phyloP scores from a whole-genome alignment of 768 basidiomycete species.

The Boletales sp. region DNA sequence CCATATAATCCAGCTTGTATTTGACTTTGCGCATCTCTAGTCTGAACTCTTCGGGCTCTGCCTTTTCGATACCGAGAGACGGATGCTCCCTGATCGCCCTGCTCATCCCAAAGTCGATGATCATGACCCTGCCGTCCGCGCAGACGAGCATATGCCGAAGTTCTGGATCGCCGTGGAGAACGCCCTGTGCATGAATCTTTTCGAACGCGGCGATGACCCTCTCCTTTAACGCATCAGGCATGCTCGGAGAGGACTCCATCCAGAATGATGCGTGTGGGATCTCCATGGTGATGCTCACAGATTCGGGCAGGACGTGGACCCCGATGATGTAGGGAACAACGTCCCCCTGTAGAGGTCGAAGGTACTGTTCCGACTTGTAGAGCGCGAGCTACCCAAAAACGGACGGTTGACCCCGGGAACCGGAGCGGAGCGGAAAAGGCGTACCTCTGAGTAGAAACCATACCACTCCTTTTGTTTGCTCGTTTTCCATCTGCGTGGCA shows the following conservation, averaged over 20 bases:
- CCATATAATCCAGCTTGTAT: slow-evolving; percentile 48
- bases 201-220: slow-evolving; percentile 48
- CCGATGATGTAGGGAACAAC: slow-evolving; percentile 53
- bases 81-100: slow-evolving; percentile 28
- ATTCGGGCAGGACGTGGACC: slow-evolving; percentile 37
- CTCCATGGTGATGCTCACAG: slow-evolving; percentile 46
- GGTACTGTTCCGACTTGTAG: slow-evolving; percentile 44
- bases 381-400: slow-evolving; percentile 42
- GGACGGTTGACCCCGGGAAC: slow-evolving; percentile 1
- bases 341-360: slow-evolving; percentile 49
- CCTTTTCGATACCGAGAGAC: slow-evolving; percentile 33
- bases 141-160: slow-evolving; percentile 54
- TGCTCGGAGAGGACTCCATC: slow-evolving; percentile 55
- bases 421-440: slow-evolving; percentile 14
- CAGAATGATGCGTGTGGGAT: slow-evolving; percentile 57
- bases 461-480: slow-evolving; percentile 32
- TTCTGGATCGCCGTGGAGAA: slow-evolving; percentile 47
- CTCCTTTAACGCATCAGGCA: slow-evolving; percentile 54
- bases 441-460: slow-evolving; percentile 40
- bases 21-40: slow-evolving; percentile 56
- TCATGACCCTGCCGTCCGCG: slow-evolving; percentile 48
- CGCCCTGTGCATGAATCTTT: slow-evolving; percentile 44
- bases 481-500: slow-evolving; percentile 29
- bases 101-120: slow-evolving; percentile 54
- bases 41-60: slow-evolving; percentile 39